Base-by-base conservation (phyloP, 768 basidiomycete genomes). In the Termitomyces sp. region DNA sequence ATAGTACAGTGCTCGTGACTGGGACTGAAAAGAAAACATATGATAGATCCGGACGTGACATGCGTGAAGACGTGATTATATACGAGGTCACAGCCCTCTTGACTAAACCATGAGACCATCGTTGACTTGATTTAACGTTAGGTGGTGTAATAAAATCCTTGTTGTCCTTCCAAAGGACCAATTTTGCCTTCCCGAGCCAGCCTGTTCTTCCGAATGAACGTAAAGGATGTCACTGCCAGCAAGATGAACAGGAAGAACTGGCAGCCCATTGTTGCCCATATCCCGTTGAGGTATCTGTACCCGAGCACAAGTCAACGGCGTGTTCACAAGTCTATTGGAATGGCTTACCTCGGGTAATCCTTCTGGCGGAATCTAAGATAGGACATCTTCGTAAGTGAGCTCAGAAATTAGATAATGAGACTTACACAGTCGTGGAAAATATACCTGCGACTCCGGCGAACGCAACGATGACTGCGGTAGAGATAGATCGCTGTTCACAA, bases 131-230 rank as follows among this genome's bases (percentile, higher is more conserved):
- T 30, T 33, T 3, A 15, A 38, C 49, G 7, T 74, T 62, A 77
- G 55, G 73, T 62, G 19, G 74, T 76, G 55, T 75, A 76, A 48
- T 69, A 67, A 61, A 76, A 76, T n/a, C 73, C 73, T n/a, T 68
- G 68, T 44, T 68, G 70, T 19, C 68, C 71, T 63, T 78, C 72
- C 56, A 72, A 59, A 3, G 66, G 60, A 15, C 64, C 66, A 26
- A 67, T 56, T 54, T 68, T 67, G n/a, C 73, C 72, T 59, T 72
- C 68, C 17, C 67, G 67, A 35, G 64, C 64, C n/a, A 66, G 66
- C 47, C 61, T 67, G 56, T 74, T 74, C 26, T 68, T 64, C 26
- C 62, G 60, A 37, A 49, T 63, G 49, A 72, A 71, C n/a, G 67
- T 66, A 37, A 62, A 60, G 14, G 69, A 67, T 12, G 70, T 71